A percentile compares a stretch with the other conserved stretches of the same genome.
Conservation (phyloP, 768 basidiomycete genomes). For the Hygrophorus pudorinus region DNA sequence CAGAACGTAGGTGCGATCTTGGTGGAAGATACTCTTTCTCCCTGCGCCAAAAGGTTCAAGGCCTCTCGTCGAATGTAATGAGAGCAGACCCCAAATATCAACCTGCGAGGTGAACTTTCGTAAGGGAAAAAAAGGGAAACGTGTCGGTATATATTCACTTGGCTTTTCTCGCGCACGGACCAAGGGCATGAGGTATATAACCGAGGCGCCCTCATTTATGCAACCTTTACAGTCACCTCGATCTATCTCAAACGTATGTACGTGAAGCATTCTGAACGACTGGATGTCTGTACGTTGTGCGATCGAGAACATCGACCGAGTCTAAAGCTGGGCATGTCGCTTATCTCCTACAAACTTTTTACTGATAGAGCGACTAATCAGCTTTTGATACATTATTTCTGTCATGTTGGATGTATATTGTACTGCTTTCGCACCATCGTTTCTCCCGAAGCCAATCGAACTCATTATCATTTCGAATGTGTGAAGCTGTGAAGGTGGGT, state of each 20-base stretch:
- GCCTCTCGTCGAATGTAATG: slow-evolving; percentile 25
- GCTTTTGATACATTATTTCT: slow-evolving; percentile 40
- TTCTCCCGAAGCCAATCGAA: not conserved
- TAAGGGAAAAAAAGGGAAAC: slow-evolving; percentile 23
- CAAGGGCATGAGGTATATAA: slow-evolving; percentile 19
- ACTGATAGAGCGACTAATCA: slow-evolving; percentile 63
- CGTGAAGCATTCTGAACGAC: slow-evolving; percentile 8
- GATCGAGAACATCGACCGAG: slow-evolving; percentile 39
- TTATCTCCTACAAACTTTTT: slow-evolving; percentile 25
- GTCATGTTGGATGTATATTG: not conserved
- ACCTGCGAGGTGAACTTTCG: slow-evolving; percentile 62
- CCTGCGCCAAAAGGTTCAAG: slow-evolving; percentile 52
- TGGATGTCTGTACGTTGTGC: slow-evolving; percentile 10
- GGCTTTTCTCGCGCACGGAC: slow-evolving; percentile 43
- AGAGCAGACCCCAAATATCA: slow-evolving; percentile 61
- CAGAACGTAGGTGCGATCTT: slow-evolving; percentile 49
- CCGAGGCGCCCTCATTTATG: slow-evolving; percentile 10
- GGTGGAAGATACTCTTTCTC: slow-evolving; percentile 48
- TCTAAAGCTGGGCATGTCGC: slow-evolving; percentile 68
- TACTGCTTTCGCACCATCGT: not conserved
- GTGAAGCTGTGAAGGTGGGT: no score
- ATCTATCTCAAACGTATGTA: slow-evolving; percentile 9
- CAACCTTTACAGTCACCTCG: slow-evolving; percentile 22
- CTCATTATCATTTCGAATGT: not conserved
- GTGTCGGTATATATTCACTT: slow-evolving; percentile 7